Evolutionary conservation across 805 yeast species (phyloP), one percentile per base, ranked within the genome.

Genomic region (Millerago galiae): DNA sequence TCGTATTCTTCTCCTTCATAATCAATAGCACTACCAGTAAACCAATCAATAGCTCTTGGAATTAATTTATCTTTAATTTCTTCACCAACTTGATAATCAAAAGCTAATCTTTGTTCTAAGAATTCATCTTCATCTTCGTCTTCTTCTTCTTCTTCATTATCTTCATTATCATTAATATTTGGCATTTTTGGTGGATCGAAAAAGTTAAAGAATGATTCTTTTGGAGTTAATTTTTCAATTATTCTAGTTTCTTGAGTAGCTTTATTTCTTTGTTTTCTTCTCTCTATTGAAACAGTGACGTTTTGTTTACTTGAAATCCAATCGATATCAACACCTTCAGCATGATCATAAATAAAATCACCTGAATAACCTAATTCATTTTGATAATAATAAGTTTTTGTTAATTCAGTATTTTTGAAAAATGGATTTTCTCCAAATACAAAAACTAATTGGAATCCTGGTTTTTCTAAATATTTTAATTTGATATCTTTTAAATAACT

Each of bases 21-120:
- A 44, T 85, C 95, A 45, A 91, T 74, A 18, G 99, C 99, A 51
- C 88, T 88, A 37, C 99, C 99, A 9, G 99, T 91, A 65, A 89
- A 93, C 98, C 99, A 93, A 63, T 91, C 98, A 56, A 93, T 77
- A 40, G 98, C 98, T 61, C 96, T 81, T 49, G 98, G 97, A 49
- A 93, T 82, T 60, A 93, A 75, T 65, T 93, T 85, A 65, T 93
- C 98, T 71, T 93, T 93, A 62, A 93, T 78, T 58, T 90, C 90
- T 67, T 93, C 99, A 49, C 98, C 99, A 49, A 93, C 73, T 60
- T 89, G 93, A 70, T 93, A 93, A 67, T 93, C 99, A 55, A 86
- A 71, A 55, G 89, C 96, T 57, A 93, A 74, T 60, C 87, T 77
- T 44, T 79, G 82, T 63, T 89, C 96, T 51, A 90, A 70, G 44